Conservation (phyloP, 208 protist species). For the Leishmania tarentolae region DNA sequence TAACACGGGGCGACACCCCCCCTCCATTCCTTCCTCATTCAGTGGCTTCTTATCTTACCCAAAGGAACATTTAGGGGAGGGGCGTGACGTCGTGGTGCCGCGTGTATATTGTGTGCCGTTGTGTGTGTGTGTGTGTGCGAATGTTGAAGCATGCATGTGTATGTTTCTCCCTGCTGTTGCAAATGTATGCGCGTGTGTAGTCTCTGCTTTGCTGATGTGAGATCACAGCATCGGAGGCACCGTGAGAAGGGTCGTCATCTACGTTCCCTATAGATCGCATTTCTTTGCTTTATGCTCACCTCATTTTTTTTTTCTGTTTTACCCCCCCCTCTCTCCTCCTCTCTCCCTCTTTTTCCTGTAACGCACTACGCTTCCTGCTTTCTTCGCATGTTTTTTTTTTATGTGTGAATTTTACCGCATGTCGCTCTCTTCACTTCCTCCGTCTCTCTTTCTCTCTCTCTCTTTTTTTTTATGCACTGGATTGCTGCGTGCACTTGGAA, state of each 20-base stretch:
- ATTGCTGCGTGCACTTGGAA: neutral
- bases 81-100: neutral
- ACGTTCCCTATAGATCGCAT: conserved; percentile 5
- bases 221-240: neutral
- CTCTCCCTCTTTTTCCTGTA: too few species aligned
- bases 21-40: neutral
- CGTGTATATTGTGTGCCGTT: conserved; percentile 3
- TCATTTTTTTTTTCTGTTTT: neutral
- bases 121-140: neutral
- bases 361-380: neutral
- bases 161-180: neutral
- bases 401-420: neutral
- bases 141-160: neutral
- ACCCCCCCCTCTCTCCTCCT: neutral
- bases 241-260: neutral
- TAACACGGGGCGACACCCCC: neutral
- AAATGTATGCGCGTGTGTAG: neutral
- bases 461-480: neutral
- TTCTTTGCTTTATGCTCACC: neutral
- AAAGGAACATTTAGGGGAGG: neutral
- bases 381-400: neutral
- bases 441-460: neutral
- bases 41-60: neutral
- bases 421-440: neutral
- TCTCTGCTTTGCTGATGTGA: neutral